Base-by-base conservation (phyloP, 768 basidiomycete genomes). In the Hygrocybe coccinea region DNA sequence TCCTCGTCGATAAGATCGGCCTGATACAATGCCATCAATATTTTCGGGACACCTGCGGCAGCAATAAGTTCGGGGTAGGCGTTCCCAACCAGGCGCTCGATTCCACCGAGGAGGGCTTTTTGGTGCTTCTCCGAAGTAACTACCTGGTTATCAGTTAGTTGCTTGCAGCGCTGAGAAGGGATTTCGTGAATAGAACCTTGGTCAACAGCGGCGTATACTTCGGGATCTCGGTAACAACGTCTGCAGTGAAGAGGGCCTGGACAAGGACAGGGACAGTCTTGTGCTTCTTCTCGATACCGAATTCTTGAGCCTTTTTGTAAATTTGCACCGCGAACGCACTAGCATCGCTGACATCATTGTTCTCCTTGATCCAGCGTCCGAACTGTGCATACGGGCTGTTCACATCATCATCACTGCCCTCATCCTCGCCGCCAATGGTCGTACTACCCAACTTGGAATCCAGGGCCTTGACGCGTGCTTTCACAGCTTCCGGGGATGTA, bases 251-350 rank as follows among this genome's bases (percentile, higher is more conserved):
- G 54, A 98, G 75, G 6, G 84, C 80, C 68, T 95, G 89, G 17
- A 85, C 87, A 52, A 99, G 74, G 43, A 93, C 85, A 57, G 87
- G 79, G 33, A 95, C 75, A 0, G 88, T 80, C 79, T 88, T 95
- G 78, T 97, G 91, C 72, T 97, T 98, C 77, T 90, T 94, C 66
- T 90, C 92, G 59, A 98, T 87, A 41, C 90, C 91, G 21, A 94
- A 67, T 50, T 95, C 94, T 65, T 95, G 87, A 1, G 88, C 88
- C 74, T 93, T 93, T 72, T 91, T 88, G 76, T 78, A 92, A 39
- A 95, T 81, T 21, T 86, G 83, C 50, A 88, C 76, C 24, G 84
- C 75, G 47, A 79, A 76, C 3, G 78, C 76, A 61, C 76, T 79
- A 37, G 74, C 59, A 56, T 80, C 78, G 3, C 76, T 73, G 17